phyloP scores from a whole-genome alignment of 2,329 filamentous ascomycete species.

The Arthrobotrys sphaeroides region DNA sequence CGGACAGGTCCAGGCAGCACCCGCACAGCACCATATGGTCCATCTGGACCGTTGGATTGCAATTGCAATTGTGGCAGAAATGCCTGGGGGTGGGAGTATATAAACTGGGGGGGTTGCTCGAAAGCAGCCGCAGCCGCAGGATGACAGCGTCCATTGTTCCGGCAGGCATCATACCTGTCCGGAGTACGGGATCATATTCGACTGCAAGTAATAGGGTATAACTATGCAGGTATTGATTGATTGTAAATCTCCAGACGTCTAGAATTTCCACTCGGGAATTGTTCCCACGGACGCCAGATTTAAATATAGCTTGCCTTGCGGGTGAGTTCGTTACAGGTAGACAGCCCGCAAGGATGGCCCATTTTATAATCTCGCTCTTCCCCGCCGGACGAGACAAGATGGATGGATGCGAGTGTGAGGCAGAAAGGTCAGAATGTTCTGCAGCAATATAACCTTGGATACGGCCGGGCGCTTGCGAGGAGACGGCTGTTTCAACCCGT shows the following conservation, averaged over 20 bases:
- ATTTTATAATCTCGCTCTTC: neutral
- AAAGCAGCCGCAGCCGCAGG: constrained; percentile 15
- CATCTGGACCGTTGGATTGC: neutral
- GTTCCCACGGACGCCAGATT: constrained; percentile 12
- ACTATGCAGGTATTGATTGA: too few species aligned
- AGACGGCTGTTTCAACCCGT: constrained; percentile 7
- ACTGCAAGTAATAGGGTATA: too few species aligned
- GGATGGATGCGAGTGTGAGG: neutral
- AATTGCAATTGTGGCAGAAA: neutral
- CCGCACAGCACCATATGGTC: neutral
- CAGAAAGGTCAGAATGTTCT: neutral
- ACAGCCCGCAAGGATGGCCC: constrained; percentile 1
- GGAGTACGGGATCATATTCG: neutral
- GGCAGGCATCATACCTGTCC: neutral
- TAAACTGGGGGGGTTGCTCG: neutral
- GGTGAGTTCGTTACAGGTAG: constrained; percentile 11
- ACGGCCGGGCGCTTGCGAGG: neutral
- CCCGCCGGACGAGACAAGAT: too few species aligned
- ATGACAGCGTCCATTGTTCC: constrained; percentile 12
- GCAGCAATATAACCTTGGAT: neutral
- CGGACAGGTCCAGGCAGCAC: constrained; percentile 21
- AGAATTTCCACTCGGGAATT: constrained; percentile 3
- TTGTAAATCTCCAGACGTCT: neutral
- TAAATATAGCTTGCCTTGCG: constrained; percentile 3
- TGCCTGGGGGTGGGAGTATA: too few species aligned